These are phyloP conservation scores for Hexamita inflata DNA, from an alignment of 208 protist species.

Conservation along the genomic window DNA sequence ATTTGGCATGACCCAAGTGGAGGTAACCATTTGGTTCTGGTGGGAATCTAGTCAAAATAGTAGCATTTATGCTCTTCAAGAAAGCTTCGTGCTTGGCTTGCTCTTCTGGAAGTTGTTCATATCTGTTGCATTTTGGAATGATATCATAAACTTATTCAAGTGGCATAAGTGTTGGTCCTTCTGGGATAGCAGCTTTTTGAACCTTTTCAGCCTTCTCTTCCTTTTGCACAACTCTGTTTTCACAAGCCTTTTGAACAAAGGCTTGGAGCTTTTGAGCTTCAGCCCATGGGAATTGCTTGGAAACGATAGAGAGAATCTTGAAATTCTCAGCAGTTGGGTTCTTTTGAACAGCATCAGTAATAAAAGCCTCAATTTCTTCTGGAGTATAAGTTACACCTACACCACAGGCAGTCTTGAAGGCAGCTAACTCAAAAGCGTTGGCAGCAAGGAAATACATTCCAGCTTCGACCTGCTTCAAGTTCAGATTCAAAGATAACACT, in stretches of 20 bases:
- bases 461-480: too few relatives aligned
- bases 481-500: too few relatives aligned
- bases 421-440: too few relatives aligned
- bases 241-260: background rate
- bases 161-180: background rate
- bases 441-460: too few relatives aligned
- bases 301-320: too few relatives aligned
- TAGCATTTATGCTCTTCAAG: conserved; percentile 2
- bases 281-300: too few relatives aligned
- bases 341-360: too few relatives aligned
- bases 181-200: background rate
- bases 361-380: too few relatives aligned
- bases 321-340: too few relatives aligned
- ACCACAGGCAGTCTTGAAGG: too few relatives aligned
- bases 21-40: conserved; percentile 67
- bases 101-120: background rate
- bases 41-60: conserved; percentile 34
- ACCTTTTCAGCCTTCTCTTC: background rate
- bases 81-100: background rate
- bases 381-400: too few relatives aligned
- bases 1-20: conserved; percentile 96
- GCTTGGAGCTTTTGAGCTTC: too few relatives aligned
- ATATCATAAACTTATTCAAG: background rate
- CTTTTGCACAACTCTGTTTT: background rate
- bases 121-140: conserved; percentile 12